Percentiles rank a stretch among this genome's conserved stretches.
phyloP scores from a whole-genome alignment of 2,329 filamentous ascomycete species.

The Endothia cerciana region DNA sequence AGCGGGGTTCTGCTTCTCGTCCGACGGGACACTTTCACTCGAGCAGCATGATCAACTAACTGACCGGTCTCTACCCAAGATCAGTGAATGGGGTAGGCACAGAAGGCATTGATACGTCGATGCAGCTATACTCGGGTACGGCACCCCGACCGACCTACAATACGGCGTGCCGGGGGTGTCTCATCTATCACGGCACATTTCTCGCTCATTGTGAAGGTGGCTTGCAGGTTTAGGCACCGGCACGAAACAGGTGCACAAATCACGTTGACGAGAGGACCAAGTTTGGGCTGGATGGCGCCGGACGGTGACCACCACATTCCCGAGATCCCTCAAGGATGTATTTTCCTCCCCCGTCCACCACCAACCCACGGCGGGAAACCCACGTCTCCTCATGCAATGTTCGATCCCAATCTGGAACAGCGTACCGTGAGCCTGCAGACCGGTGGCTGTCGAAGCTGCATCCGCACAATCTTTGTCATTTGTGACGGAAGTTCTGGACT shows the following conservation, averaged over 20 bases:
- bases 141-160: not conserved
- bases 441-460: slow-evolving; percentile 11
- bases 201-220: not conserved
- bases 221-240: not conserved
- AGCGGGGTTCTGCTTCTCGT: not conserved
- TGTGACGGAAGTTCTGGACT: not conserved
- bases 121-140: slow-evolving; percentile 6
- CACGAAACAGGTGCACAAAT: not conserved
- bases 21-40: not conserved
- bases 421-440: slow-evolving; percentile 19
- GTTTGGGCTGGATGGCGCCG: not conserved
- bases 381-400: slow-evolving; percentile 5
- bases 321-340: not conserved
- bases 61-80: not conserved
- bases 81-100: not conserved
- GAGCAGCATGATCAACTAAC: not conserved
- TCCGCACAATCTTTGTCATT: slow-evolving; percentile 13
- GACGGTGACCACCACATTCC: no score
- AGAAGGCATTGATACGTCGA: not conserved
- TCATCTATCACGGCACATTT: not conserved
- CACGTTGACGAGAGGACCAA: not conserved
- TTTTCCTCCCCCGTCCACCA: not conserved
- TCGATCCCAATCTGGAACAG: slow-evolving; percentile 12
- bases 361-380: slow-evolving; percentile 4
- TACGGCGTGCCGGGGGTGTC: not conserved